Conservation (phyloP, 23 red algal species). For the Gracilaria caudata region DNA sequence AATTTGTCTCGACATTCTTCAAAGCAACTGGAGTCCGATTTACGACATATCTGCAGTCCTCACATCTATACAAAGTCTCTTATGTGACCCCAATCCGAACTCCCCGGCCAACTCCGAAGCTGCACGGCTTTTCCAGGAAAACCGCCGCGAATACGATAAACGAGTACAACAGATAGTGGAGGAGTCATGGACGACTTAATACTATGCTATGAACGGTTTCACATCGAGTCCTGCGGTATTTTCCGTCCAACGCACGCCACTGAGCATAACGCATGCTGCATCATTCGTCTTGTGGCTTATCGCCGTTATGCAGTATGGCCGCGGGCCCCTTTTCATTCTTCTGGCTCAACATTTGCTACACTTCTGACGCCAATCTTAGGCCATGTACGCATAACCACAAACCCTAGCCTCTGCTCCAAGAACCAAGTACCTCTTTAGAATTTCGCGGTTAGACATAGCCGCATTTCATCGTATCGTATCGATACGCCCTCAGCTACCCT, state of each 20-base stretch:
- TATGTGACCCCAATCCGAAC: conserved; percentile 99
- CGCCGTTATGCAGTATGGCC: neutral
- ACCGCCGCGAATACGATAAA: conserved; percentile 95
- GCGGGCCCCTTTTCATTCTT: neutral
- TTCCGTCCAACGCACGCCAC: neutral
- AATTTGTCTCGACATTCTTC: conserved; percentile 97
- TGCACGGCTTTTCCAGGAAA: conserved; percentile 92
- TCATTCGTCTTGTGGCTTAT: neutral
- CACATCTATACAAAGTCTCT: conserved; percentile 98
- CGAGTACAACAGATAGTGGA: conserved; percentile 95
- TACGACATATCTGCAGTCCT: conserved; percentile 98
- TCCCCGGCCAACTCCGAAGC: conserved; percentile 99
- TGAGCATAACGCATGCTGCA: neutral
- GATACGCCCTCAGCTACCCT: neutral
- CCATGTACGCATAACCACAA: neutral
- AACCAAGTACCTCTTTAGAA: neutral
- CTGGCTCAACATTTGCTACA: neutral
- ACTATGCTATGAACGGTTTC: neutral
- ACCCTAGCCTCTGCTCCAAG: neutral
- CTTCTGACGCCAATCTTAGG: neutral
- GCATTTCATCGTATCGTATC: neutral
- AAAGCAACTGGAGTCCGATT: conserved; percentile 99
- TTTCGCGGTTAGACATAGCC: neutral
- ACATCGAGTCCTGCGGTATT: neutral
- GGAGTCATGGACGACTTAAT: conserved; percentile 90